phyloP scores from a whole-genome alignment of 2,329 filamentous ascomycete genomes.

The Exophiala bonariae region DNA sequence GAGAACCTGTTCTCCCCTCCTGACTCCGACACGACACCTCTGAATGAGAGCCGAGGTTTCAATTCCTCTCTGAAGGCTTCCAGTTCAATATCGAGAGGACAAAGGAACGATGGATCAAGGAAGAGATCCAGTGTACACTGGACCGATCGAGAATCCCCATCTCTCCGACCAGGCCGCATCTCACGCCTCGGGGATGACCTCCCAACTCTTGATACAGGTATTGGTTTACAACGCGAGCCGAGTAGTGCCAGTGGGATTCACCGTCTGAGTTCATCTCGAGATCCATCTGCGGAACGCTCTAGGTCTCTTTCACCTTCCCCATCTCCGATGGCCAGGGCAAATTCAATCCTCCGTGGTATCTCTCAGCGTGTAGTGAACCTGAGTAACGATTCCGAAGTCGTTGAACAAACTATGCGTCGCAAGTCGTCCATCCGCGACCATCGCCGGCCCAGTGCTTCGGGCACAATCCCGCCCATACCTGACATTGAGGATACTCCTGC shows the following conservation, averaged over 20 bases:
- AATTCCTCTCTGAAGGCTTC: slow-evolving; percentile 55
- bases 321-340: slow-evolving; percentile 66
- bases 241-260: slow-evolving; percentile 57
- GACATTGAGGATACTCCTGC: slow-evolving; percentile 18
- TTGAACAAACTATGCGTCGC: slow-evolving; percentile 69
- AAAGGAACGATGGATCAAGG: slow-evolving; percentile 48
- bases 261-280: slow-evolving; percentile 36
- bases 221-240: slow-evolving; percentile 51
- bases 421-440: slow-evolving; percentile 44
- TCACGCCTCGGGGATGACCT: slow-evolving; percentile 62
- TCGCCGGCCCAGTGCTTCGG: slow-evolving; percentile 19
- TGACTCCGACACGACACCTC: slow-evolving; percentile 58
- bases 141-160: slow-evolving; percentile 35
- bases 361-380: slow-evolving; percentile 97
- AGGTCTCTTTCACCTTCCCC: slow-evolving; percentile 65
- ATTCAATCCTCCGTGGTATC: slow-evolving; percentile 79
- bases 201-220: slow-evolving; percentile 59
- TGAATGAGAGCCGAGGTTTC: slow-evolving; percentile 58
- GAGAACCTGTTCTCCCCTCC: slow-evolving; percentile 41
- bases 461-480: slow-evolving; percentile 7
- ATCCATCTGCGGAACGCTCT: slow-evolving; percentile 47
- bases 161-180: slow-evolving; percentile 33
- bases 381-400: slow-evolving; percentile 83
- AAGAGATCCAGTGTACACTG: slow-evolving; percentile 58
- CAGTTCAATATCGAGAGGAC: slow-evolving; percentile 41